Evolutionary conservation across 1,284 basidiomycete genomes (phyloP).

Genomic region (Somion occarium): DNA sequence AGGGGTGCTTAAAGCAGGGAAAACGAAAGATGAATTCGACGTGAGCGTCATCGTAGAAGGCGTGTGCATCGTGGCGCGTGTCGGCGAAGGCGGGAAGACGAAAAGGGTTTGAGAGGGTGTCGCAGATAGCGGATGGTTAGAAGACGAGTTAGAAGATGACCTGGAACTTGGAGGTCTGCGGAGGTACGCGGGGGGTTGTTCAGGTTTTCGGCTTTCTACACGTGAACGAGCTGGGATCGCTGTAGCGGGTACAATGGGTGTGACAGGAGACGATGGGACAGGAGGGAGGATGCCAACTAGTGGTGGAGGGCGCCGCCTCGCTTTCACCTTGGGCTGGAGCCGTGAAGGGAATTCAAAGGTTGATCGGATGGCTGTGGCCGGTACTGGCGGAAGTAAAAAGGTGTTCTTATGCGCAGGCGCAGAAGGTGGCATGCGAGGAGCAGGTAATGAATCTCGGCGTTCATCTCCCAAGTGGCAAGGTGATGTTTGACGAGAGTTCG

Average conservation of each 20-base stretch:
- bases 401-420: constrained; percentile 40
- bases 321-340: constrained; percentile 34
- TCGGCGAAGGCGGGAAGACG: constrained; percentile 79
- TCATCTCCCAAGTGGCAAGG: constrained; percentile 6
- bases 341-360: constrained; percentile 47
- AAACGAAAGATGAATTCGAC: constrained; percentile 52
- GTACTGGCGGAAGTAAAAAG: constrained; percentile 36
- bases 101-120: constrained; percentile 73
- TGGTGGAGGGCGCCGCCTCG: constrained; percentile 53
- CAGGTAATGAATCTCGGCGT: neutral
- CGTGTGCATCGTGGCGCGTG: constrained; percentile 42
- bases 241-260: constrained; percentile 22
- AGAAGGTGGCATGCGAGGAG: constrained; percentile 26
- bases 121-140: constrained; percentile 16
- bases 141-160: neutral
- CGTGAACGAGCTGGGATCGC: constrained; percentile 40
- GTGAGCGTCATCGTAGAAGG: constrained; percentile 73
- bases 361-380: constrained; percentile 38
- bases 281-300: constrained; percentile 55
- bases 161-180: constrained; percentile 13
- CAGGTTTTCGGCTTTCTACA: constrained; percentile 47
- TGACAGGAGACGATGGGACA: constrained; percentile 53
- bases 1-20: constrained; percentile 61
- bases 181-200: constrained; percentile 51
- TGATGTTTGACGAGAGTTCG: constrained; percentile 19